Base-by-base conservation (phyloP, 371 early-diverging fungal genomes). In the Mucor sp. region DNA sequence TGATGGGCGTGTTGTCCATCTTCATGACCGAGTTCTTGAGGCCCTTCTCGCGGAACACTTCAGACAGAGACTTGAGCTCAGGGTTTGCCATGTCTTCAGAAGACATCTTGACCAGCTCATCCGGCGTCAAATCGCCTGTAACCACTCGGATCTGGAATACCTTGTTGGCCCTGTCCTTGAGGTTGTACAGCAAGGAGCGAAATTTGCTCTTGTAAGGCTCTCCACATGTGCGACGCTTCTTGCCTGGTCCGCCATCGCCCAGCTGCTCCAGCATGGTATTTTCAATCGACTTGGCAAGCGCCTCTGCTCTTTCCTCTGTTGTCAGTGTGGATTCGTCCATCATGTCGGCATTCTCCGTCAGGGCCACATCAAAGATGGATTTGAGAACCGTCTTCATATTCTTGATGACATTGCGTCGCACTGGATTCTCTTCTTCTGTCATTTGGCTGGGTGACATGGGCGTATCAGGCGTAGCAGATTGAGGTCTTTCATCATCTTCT, bases 31-130 rank as follows among this genome's bases (percentile, higher is more conserved):
- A 85, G 60, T 90, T 85, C 44, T 87, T 85, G 17, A 92, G 78
- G 37, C 86, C 82, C 66, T 85, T 79, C 64, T 87, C 74, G 41
- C 91, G 82, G 48, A 90, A 76, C 14, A 85, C 82, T 60, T 87
- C 89, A 3, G 86, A 78, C 71, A 84, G 84, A 9, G 85, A 86
- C 67, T 85, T 82, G 21, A 91, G 75, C 59, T 88, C 89, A 1
- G 91, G 92, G 69, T 92, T 93, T 3, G 90, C 93, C 71, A 94
- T 82, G 53, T 92, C 93, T 62, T 91, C 89, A 7, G 90, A 84
- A 0, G 90, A 83, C 77, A 92, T 86, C n/a, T 81, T 80, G 41
- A 92, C 89, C 11, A 94, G 84, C n/a, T 79, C 83, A 17, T 74
- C 70, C 0, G 90, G 85, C 3, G 79, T 63, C 37, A 93, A 58